Evolutionary conservation across 164 flowering plant species (phyloP).

Genomic region (Dillenia suffruticosa): DNA sequence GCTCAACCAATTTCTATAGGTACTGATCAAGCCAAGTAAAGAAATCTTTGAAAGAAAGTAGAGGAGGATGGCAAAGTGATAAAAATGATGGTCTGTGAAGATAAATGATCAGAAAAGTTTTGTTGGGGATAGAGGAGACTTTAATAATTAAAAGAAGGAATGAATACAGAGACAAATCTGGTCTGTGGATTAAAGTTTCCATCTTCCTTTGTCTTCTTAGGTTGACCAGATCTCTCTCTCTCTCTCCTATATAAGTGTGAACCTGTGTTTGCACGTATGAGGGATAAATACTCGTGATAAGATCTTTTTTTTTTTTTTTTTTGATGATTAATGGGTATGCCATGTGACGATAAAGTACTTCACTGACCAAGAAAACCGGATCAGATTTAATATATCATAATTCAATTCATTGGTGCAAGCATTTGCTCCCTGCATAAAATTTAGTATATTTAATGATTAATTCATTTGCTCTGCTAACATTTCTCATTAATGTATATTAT

Average conservation of each 20-base stretch:
- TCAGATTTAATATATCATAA: too few species aligned
- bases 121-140: conserved; percentile 38
- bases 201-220: conserved; percentile 31
- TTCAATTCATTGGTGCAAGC: too few species aligned
- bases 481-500: too few species aligned
- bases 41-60: not conserved
- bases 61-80: conserved; percentile 2
- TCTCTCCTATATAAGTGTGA: conserved; percentile 2
- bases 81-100: conserved; percentile 4
- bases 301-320: too few species aligned
- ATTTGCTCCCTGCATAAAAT: too few species aligned
- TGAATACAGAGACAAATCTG: conserved; percentile 34
- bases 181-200: conserved; percentile 21
- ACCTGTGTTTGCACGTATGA: too few species aligned
- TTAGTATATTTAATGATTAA: too few species aligned
- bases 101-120: conserved; percentile 2
- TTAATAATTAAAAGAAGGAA: conserved; percentile 39
- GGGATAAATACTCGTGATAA: too few species aligned
- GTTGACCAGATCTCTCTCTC: conserved; percentile 42
- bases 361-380: too few species aligned
- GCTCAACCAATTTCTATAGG: not conserved
- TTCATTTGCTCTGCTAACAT: too few species aligned
- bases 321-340: too few species aligned
- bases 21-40: not conserved
- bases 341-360: too few species aligned